Base-by-base conservation (phyloP, 148 eudicot genomes). In the Rhododendron mucronatum region DNA sequence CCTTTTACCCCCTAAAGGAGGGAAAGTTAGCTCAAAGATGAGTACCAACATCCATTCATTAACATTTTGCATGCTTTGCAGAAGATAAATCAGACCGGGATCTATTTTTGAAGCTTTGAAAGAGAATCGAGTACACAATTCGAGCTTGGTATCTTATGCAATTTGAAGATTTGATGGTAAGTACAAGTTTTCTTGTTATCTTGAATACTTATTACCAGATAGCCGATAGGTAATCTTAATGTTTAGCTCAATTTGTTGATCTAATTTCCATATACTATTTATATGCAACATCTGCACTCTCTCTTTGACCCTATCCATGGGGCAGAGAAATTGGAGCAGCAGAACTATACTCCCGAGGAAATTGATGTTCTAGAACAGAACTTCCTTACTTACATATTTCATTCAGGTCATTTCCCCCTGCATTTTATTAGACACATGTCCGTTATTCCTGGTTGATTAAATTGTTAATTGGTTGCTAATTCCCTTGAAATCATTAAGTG, bases 301-400 rank as follows among this genome's bases (percentile, higher is more conserved):
- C 96, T 96, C 78, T 96, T 96, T 89, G 99, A 96, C 85, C 99
- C 99, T 80, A 93, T 93, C 79, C 87, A 91, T 82, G 99, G 99
- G 87, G 93, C 93, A 83, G 88, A 93, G 89, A 96, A 95, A 88
- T 90, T 96, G 93, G 92, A 92, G 89, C 99, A 93, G 88, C 99
- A 96, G 85, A 57, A 92, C 21, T 85, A 95, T 51, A 93, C 96
- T 84, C 91, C 93, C 0, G 92, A 91, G 33, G 99, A 95, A 86
- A 89, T 90, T 81, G 97, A 96, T 67, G 37, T 89, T 90, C 99
- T 96, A 88, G 99, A 96, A 86, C 97, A 95, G 85, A 96, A 96
- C 84, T 95, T 96, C 80, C 89, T 96, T 73, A 93, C 89, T 96
- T 73, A 93, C 85, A 86, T 96, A 89, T 90, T 96, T 89, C 91